A percentile compares a stretch with the other conserved stretches of the same genome.
Conservation (phyloP, 192 early-diverging fungal genomes). For the Chytriomyces sp. region DNA sequence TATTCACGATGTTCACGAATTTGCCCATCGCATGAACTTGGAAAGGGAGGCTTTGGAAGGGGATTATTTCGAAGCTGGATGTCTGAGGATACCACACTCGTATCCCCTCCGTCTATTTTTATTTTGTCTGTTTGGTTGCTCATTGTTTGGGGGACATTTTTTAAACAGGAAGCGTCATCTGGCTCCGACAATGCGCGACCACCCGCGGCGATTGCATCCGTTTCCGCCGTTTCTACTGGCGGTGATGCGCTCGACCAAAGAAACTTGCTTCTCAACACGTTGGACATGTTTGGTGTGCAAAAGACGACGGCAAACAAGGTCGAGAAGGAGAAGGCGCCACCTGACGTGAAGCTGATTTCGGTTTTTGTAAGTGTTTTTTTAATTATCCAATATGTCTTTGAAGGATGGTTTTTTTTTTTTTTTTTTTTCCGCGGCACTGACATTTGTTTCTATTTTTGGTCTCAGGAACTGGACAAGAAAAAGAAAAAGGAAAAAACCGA, state of each 20-base stretch:
- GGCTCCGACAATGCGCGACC: background rate
- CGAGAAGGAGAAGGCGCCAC: constrained; percentile 43
- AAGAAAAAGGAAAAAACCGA: constrained; percentile 62
- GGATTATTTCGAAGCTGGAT: too few species aligned
- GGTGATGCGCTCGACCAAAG: constrained; percentile 49
- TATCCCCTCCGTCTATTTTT: too few species aligned
- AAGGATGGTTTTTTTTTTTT: background rate
- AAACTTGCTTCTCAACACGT: constrained; percentile 45
- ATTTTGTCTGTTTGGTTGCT: too few species aligned
- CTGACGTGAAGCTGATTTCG: constrained; percentile 40
- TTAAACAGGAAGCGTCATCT: constrained; percentile 7
- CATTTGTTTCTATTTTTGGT: background rate
- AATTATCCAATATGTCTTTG: background rate
- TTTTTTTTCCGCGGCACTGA: too few species aligned
- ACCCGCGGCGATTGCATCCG: background rate
- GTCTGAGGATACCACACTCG: too few species aligned
- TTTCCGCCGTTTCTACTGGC: background rate
- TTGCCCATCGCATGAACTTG: too few species aligned
- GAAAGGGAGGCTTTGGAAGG: too few species aligned
- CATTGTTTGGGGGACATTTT: too few species aligned
- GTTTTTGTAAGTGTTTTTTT: constrained; percentile 33
- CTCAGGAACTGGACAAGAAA: constrained; percentile 60
- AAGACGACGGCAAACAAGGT: constrained; percentile 7
- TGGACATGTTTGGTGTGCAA: constrained; percentile 49
- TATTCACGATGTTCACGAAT: too few species aligned